Percentiles rank a stretch among this genome's conserved stretches.
Conservation (phyloP, 495 filamentous ascomycete genomes). For the Physcia stellaris region DNA sequence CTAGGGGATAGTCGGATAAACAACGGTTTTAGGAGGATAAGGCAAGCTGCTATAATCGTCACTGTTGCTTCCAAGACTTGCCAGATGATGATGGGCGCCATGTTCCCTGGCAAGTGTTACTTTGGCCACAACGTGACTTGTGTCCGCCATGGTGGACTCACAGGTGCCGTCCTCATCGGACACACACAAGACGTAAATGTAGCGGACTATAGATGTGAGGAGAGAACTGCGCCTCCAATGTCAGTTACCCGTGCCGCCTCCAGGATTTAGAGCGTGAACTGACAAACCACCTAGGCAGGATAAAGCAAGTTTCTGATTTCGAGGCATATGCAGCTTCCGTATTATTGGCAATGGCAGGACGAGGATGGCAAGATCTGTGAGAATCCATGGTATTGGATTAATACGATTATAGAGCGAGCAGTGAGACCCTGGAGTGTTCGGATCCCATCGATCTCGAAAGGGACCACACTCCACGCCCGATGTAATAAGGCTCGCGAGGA, state of each 20-base stretch:
- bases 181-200: background rate
- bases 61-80: background rate
- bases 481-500: background rate
- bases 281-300: background rate
- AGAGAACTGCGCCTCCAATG: background rate
- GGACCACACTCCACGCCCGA: background rate
- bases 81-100: background rate
- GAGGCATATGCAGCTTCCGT: background rate
- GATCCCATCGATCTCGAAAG: background rate
- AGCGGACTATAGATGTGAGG: background rate
- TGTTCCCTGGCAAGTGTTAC: background rate
- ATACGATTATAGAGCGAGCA: background rate
- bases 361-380: background rate
- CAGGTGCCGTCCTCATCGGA: background rate
- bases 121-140: too few species aligned
- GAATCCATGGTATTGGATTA: background rate
- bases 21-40: background rate
- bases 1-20: background rate
- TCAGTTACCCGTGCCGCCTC: background rate
- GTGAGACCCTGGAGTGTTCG: background rate
- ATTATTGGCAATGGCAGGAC: background rate
- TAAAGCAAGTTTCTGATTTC: background rate
- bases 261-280: background rate
- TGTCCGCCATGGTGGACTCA: too few species aligned
- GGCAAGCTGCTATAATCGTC: background rate